A percentile compares a stretch with the other conserved stretches of the same genome.
phyloP scores from a whole-genome alignment of 176 grass and related monocot genomes.

The Areca catechu region DNA sequence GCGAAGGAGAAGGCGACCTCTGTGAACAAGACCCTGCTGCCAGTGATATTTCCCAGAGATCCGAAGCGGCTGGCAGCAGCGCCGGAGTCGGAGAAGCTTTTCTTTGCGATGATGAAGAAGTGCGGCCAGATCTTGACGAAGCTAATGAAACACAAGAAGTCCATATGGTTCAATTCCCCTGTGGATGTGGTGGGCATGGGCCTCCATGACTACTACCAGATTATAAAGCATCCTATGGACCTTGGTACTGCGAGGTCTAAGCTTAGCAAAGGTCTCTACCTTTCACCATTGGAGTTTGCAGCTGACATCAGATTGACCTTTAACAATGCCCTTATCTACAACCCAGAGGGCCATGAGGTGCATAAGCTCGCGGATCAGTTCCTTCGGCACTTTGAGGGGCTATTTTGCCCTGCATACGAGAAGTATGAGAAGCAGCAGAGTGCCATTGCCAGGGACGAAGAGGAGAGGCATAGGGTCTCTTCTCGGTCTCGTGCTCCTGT shows the following conservation, averaged over 20 bases:
- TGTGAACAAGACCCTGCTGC: too few species aligned
- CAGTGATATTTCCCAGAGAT: neutral
- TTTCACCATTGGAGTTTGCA: conserved; percentile 47
- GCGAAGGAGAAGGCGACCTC: too few species aligned
- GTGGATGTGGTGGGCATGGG: conserved; percentile 60
- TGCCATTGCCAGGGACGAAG: neutral
- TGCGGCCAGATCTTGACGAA: conserved; percentile 60
- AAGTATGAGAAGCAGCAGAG: conserved; percentile 50
- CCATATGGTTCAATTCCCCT: conserved; percentile 81
- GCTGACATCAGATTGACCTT: conserved; percentile 70
- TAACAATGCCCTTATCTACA: conserved; percentile 76
- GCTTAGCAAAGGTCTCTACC: conserved; percentile 42
- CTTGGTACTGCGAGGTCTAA: conserved; percentile 56
- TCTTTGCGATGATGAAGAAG: conserved; percentile 43
- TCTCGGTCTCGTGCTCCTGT: neutral
- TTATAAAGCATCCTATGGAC: conserved; percentile 86
- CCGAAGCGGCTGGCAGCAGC: neutral
- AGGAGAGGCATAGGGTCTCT: neutral
- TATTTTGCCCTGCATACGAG: conserved; percentile 24
- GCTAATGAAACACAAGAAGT: conserved; percentile 80
- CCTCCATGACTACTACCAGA: conserved; percentile 66
- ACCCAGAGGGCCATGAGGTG: conserved; percentile 54
- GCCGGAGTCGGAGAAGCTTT: conserved; percentile 20
- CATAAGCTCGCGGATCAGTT: conserved; percentile 66
- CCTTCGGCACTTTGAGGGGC: conserved; percentile 46